Conservation (phyloP, 169 alveolate genomes). For the Eimeria tenella region DNA sequence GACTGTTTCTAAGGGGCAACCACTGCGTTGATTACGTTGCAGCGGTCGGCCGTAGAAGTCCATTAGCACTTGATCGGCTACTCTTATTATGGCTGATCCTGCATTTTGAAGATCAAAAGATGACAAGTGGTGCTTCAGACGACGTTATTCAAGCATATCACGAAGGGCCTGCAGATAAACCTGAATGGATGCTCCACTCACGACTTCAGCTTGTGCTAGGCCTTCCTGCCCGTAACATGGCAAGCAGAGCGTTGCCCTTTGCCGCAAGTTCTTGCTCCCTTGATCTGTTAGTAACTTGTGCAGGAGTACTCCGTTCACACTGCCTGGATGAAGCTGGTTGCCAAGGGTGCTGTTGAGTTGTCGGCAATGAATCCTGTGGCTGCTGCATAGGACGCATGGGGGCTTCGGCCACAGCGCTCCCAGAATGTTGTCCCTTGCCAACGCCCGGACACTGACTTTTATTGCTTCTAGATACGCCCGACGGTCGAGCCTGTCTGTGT, state of each 20-base stretch:
- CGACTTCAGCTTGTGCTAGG: neutral
- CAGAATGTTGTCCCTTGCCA: neutral
- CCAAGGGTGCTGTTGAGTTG: neutral
- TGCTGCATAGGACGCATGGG: neutral
- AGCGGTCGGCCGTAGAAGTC: no score
- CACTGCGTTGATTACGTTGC: no score
- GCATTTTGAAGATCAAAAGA: no score
- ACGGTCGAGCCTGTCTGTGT: neutral
- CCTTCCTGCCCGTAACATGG: neutral
- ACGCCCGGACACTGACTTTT: neutral
- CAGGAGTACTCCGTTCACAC: neutral
- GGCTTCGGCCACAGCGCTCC: neutral
- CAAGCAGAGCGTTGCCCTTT: slow-evolving; percentile 33
- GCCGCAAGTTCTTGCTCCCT: neutral
- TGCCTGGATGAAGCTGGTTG: neutral
- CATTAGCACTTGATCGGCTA: no score
- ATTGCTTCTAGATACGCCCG: neutral
- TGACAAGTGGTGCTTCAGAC: no score
- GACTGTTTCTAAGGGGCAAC: no score
- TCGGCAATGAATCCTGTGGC: neutral
- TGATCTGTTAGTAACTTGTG: neutral
- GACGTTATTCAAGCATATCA: neutral
- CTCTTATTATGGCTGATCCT: no score
- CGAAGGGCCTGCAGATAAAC: neutral
- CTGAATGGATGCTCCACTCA: neutral